Conservation (phyloP, 1,284 basidiomycete genomes). For the Pyrrhoderma lamaoense region DNA sequence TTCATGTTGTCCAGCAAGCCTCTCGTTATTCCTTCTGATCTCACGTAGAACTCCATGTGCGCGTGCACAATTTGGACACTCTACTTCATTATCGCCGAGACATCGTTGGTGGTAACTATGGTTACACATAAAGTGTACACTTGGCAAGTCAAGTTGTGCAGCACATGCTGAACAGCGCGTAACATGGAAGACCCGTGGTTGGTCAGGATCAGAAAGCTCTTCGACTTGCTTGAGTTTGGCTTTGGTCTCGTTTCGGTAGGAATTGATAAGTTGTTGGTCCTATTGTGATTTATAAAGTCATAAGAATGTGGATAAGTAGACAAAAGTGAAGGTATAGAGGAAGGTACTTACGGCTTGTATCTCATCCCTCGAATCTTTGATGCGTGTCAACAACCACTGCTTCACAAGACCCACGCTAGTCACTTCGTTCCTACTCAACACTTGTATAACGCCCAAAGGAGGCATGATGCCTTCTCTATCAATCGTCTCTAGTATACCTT, state of each 20-base stretch:
- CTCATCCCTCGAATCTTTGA: constrained; percentile 67
- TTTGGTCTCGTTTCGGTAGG: constrained; percentile 83
- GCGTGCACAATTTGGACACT: constrained; percentile 83
- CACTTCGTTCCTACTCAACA: constrained; percentile 79
- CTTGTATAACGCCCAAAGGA: constrained; percentile 82
- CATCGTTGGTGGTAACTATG: constrained; percentile 95
- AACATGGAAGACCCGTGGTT: constrained; percentile 88
- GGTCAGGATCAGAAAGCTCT: constrained; percentile 68
- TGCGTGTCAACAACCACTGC: constrained; percentile 77
- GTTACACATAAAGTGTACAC: constrained; percentile 96
- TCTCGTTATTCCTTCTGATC: constrained; percentile 77
- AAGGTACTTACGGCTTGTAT: constrained; percentile 56
- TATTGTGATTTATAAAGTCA: constrained; percentile 27
- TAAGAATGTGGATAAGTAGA: constrained; percentile 8
- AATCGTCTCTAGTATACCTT: constrained; percentile 65
- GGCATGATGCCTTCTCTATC: constrained; percentile 79
- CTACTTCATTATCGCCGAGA: constrained; percentile 75
- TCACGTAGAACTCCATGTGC: constrained; percentile 88
- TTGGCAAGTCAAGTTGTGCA: constrained; percentile 85
- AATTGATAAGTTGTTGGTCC: constrained; percentile 79
- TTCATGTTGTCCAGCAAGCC: constrained; percentile 79
- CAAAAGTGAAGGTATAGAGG: constrained; percentile 22
- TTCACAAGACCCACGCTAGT: constrained; percentile 88
- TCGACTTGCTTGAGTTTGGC: constrained; percentile 76
- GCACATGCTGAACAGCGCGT: constrained; percentile 85